Conservation (phyloP, 2,329 filamentous ascomycete species). For the Penicillium sp. region DNA sequence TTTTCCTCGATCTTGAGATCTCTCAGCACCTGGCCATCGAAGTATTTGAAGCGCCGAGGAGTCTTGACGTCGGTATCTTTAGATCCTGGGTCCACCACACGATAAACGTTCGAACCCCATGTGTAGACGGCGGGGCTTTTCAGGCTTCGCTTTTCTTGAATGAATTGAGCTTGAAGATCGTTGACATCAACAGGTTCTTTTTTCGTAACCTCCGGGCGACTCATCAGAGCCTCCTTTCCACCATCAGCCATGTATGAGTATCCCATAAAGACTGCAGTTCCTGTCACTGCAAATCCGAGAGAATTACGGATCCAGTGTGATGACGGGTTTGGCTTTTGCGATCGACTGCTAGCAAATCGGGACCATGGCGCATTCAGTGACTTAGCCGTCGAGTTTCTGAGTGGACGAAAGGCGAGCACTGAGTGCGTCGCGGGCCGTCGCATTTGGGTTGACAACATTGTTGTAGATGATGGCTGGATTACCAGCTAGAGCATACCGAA, state of each 20-base stretch:
- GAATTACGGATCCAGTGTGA: conserved; percentile 32
- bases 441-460: conserved; percentile 29
- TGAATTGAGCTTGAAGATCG: conserved; percentile 76
- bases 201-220: conserved; percentile 17
- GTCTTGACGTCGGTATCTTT: conserved; percentile 74
- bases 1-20: conserved; percentile 81
- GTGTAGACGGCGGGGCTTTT: conserved; percentile 84
- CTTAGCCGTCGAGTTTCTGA: conserved; percentile 13
- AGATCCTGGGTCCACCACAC: conserved; percentile 81
- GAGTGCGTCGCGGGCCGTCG: conserved; percentile 24
- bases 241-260: conserved; percentile 31
- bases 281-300: conserved; percentile 31
- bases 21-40: conserved; percentile 77
- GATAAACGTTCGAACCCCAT: conserved; percentile 85
- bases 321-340: conserved; percentile 13
- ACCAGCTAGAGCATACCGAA: conserved; percentile 3
- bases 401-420: conserved; percentile 22
- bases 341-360: conserved; percentile 31
- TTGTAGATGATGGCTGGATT: conserved; percentile 13
- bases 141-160: conserved; percentile 80
- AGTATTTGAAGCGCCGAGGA: conserved; percentile 74
- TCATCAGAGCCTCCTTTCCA: conserved; percentile 17
- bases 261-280: conserved; percentile 29
- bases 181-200: conserved; percentile 44
- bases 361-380: conserved; percentile 24